Evolutionary conservation across 331 rosid genomes (phyloP).

Genomic region (Acacia pycnantha): DNA sequence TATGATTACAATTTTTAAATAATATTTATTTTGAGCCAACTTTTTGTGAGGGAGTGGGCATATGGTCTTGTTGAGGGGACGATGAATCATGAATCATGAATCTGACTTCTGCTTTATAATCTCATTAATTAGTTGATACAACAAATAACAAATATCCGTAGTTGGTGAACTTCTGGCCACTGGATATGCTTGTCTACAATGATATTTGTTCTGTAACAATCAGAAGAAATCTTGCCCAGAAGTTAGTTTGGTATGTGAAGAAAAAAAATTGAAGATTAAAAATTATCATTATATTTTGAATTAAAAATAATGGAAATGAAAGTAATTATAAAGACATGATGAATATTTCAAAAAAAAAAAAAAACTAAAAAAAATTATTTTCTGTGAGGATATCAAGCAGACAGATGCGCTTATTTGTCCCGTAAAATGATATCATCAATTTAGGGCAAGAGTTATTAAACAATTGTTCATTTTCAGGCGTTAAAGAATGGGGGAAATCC

Average conservation of each 20-base stretch:
- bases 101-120: neutral
- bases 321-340: neutral
- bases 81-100: neutral
- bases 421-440: no score
- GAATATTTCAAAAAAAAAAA: no score
- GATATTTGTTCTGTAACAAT: neutral
- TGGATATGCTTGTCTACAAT: neutral
- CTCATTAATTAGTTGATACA: neutral
- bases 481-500: neutral
- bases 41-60: neutral
- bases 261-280: no score
- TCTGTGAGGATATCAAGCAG: neutral
- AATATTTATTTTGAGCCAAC: neutral
- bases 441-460: no score
- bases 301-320: no score
- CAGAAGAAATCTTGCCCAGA: no score
- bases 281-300: neutral
- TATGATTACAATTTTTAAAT: no score
- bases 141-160: neutral
- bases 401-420: no score
- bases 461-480: no score
- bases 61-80: neutral
- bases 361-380: no score
- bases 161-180: neutral
- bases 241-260: no score